These are phyloP conservation scores for Helicostylum pulchrum DNA, from an alignment of 192 early-diverging fungal genomes.

Conservation along the genomic window DNA sequence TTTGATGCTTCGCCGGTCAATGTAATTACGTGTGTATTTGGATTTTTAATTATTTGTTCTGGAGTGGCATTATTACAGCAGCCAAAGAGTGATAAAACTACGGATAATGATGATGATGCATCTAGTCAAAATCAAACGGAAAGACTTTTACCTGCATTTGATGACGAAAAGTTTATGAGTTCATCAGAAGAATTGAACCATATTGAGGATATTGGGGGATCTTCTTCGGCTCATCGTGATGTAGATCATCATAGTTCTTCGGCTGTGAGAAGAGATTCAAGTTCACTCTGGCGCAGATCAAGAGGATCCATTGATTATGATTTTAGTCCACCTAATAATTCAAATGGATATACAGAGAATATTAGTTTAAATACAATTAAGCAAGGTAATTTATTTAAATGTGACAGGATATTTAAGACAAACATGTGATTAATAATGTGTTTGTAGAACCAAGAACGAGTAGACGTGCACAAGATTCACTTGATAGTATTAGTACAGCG, in stretches of 20 bases:
- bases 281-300: not conserved
- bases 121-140: slow-evolving; percentile 9
- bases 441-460: not conserved
- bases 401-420: no score
- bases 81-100: slow-evolving; percentile 23
- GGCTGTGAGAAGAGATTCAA: not conserved
- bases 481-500: not conserved
- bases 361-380: no score
- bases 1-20: slow-evolving; percentile 69
- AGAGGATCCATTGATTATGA: not conserved
- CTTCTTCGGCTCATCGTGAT: no score
- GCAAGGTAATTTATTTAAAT: no score
- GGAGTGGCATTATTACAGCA: slow-evolving; percentile 77
- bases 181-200: slow-evolving; percentile 14
- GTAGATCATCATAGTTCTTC: not conserved
- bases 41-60: slow-evolving; percentile 88
- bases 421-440: no score
- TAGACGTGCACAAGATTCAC: not conserved
- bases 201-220: not conserved
- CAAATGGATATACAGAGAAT: no score
- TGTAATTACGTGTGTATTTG: slow-evolving; percentile 77
- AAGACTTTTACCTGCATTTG: slow-evolving; percentile 6
- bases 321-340: not conserved
- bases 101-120: not conserved
- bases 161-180: slow-evolving; percentile 17